Conservation (phyloP, 2,329 filamentous ascomycete species). For the Aspergillus viridinutans region DNA sequence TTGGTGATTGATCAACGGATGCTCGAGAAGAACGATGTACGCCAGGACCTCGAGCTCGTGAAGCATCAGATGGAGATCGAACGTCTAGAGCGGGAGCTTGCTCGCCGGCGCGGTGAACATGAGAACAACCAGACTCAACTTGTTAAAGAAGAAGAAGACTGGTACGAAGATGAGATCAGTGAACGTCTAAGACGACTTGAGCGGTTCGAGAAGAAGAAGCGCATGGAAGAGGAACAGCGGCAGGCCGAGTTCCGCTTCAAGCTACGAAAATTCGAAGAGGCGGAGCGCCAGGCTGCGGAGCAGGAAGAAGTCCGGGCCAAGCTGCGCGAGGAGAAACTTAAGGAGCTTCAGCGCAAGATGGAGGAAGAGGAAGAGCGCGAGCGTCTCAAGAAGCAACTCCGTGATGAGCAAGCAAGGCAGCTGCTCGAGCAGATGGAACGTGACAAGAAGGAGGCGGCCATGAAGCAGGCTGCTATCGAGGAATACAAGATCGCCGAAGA, state of each 20-base stretch:
- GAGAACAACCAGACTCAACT: conserved; percentile 24
- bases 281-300: conserved; percentile 30
- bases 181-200: conserved; percentile 36
- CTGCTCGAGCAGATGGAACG: conserved; percentile 32
- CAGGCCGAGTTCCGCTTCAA: conserved; percentile 15
- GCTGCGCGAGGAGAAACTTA: conserved; percentile 27
- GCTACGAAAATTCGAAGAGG: conserved; percentile 22
- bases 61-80: conserved; percentile 36
- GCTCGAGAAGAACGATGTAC: conserved; percentile 30
- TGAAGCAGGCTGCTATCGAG: conserved; percentile 41
- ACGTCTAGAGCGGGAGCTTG: conserved; percentile 31
- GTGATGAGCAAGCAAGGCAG: conserved; percentile 44
- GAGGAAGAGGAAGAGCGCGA: conserved; percentile 47
- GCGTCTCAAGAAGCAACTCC: conserved; percentile 30
- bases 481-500: conserved; percentile 34
- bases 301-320: conserved; percentile 30
- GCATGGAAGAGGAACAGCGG: conserved; percentile 24
- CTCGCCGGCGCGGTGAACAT: conserved; percentile 20
- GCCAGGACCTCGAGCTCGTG: conserved; percentile 32
- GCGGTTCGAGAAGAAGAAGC: conserved; percentile 40
- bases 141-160: conserved; percentile 39
- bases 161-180: conserved; percentile 39
- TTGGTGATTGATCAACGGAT: conserved; percentile 31
- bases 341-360: conserved; percentile 29
- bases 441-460: conserved; percentile 26